Evolutionary conservation across 2,329 filamentous ascomycete genomes (phyloP).

Genomic region (Chrysosphaeria jannelii): DNA sequence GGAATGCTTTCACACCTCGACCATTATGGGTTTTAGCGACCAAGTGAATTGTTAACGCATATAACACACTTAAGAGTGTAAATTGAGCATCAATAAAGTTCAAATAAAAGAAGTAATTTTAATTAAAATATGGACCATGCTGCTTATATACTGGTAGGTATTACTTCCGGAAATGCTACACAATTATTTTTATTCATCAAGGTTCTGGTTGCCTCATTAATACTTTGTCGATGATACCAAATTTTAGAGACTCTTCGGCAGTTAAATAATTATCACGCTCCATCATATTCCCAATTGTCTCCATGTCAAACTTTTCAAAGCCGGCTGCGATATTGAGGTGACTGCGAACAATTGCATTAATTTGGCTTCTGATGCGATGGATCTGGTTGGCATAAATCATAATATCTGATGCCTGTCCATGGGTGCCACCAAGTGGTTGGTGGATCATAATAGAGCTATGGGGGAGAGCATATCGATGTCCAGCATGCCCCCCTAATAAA

Average conservation of each 20-base stretch:
- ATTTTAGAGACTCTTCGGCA: slow-evolving; percentile 59
- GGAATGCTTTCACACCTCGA: too few relatives aligned
- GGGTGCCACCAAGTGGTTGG: slow-evolving; percentile 54
- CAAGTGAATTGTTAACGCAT: too few relatives aligned
- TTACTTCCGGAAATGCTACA: too few relatives aligned
- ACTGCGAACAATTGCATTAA: slow-evolving; percentile 68
- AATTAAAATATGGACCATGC: too few relatives aligned
- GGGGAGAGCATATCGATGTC: slow-evolving; percentile 69
- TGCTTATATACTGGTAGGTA: too few relatives aligned
- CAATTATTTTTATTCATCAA: too few relatives aligned
- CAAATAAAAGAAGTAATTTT: too few relatives aligned
- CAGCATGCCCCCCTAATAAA: slow-evolving; percentile 56
- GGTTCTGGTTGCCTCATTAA: slow-evolving; percentile 31
- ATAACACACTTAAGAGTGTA: too few relatives aligned
- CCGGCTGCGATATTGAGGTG: slow-evolving; percentile 58
- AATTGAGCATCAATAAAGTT: too few relatives aligned
- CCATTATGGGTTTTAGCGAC: too few relatives aligned
- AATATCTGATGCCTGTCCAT: slow-evolving; percentile 47
- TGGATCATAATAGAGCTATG: slow-evolving; percentile 93
- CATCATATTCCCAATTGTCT: slow-evolving; percentile 83
- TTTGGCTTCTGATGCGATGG: slow-evolving; percentile 48
- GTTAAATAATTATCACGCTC: slow-evolving; percentile 88
- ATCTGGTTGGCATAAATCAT: slow-evolving; percentile 96
- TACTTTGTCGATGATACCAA: slow-evolving; percentile 82
- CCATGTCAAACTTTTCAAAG: slow-evolving; percentile 44